Percentiles rank a stretch among this genome's conserved stretches.
Evolutionary conservation across 352 stramenopile species (phyloP).

Genomic region (Phytophthora ohioensis): DNA sequence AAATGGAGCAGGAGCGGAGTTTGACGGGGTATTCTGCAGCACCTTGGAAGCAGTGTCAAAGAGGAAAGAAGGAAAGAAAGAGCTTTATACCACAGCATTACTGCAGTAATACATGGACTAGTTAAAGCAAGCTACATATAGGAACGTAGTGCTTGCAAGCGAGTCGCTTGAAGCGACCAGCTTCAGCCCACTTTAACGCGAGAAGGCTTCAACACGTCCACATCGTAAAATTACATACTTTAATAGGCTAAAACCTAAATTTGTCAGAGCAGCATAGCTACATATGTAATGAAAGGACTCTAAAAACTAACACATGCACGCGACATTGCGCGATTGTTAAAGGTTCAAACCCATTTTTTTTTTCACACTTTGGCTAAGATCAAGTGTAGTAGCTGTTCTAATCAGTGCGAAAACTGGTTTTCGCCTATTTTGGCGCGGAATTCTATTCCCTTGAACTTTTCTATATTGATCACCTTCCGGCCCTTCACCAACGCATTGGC

Average conservation of each 20-base stretch:
- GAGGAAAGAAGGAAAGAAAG: too few species aligned
- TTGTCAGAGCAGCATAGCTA: not conserved
- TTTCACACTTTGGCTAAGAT: constrained; percentile 30
- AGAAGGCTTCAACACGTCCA: not conserved
- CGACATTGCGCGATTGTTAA: not conserved
- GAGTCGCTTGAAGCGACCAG: too few species aligned
- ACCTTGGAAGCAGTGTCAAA: too few species aligned
- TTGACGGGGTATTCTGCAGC: too few species aligned
- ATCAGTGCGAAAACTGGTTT: constrained; percentile 94
- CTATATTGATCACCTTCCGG: too few species aligned
- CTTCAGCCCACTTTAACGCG: not conserved
- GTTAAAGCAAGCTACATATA: too few species aligned
- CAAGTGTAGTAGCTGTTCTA: constrained; percentile 89
- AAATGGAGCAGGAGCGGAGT: not conserved
- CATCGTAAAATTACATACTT: not conserved
- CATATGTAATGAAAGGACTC: not conserved
- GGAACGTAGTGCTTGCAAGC: not conserved
- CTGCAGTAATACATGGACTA: too few species aligned
- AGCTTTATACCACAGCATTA: too few species aligned
- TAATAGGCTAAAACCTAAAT: not conserved
- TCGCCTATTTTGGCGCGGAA: not conserved
- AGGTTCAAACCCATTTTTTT: not conserved
- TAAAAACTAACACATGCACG: not conserved
- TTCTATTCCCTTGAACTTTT: too few species aligned
- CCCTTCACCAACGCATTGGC: not conserved